phyloP scores from a whole-genome alignment of 352 stramenopile species.

The Phytophthora citrophthora region DNA sequence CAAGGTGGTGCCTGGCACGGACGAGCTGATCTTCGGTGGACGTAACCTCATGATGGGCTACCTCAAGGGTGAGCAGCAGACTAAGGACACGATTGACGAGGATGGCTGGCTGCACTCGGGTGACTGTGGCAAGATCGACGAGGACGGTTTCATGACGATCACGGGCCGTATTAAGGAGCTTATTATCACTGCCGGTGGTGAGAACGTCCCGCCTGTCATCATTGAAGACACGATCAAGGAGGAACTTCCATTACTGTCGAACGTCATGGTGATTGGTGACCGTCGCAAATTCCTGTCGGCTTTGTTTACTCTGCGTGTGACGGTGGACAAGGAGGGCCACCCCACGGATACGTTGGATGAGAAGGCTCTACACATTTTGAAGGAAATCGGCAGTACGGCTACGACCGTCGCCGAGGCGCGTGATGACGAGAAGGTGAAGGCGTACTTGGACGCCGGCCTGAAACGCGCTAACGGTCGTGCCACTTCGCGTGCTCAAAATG shows the following conservation, averaged over 20 bases:
- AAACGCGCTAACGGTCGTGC: conserved; percentile 80
- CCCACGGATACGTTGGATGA: conserved; percentile 84
- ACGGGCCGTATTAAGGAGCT: conserved; percentile 97
- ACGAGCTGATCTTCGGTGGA: conserved; percentile 83
- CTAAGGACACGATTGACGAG: conserved; percentile 90
- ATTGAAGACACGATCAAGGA: conserved; percentile 94
- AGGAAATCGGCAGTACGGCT: conserved; percentile 69
- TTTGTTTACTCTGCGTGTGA: conserved; percentile 89
- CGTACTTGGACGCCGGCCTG: conserved; percentile 73
- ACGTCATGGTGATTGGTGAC: conserved; percentile 94
- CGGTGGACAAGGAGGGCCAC: conserved; percentile 78
- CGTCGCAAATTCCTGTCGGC: conserved; percentile 92
- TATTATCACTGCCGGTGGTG: conserved; percentile 95
- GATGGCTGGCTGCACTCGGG: conserved; percentile 95
- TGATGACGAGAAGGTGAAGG: conserved; percentile 77
- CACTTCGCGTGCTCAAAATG: conserved; percentile 84
- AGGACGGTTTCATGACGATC: conserved; percentile 94
- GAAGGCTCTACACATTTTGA: conserved; percentile 64
- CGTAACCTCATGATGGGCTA: conserved; percentile 93
- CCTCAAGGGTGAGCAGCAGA: conserved; percentile 80
- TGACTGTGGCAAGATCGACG: conserved; percentile 92
- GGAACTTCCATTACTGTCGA: conserved; percentile 86
- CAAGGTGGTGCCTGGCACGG: conserved; percentile 58
- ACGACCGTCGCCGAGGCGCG: conserved; percentile 78
- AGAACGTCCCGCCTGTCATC: conserved; percentile 94